A percentile compares a stretch with the other conserved stretches of the same genome.
These are phyloP conservation scores for Pichia membranifaciens DNA, from an alignment of 805 yeast species.

Conservation along the genomic window DNA sequence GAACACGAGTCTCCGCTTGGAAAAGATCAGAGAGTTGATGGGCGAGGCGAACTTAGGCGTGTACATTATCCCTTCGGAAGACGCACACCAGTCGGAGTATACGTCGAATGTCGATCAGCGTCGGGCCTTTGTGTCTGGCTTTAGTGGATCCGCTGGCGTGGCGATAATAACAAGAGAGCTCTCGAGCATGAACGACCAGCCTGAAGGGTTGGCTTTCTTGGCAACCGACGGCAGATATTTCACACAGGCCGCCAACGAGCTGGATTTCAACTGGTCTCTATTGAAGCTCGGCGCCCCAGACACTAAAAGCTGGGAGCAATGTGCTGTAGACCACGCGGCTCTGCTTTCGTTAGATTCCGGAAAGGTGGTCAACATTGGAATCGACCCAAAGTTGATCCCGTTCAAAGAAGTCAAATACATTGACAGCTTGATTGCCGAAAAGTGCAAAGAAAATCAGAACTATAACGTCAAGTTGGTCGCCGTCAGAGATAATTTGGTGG, in stretches of 20 bases:
- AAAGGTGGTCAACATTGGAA: slow-evolving; percentile 30
- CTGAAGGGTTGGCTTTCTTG: slow-evolving; percentile 51
- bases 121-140: slow-evolving; percentile 52
- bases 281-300: slow-evolving; percentile 46
- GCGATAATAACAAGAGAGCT: slow-evolving; percentile 53
- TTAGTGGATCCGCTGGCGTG: slow-evolving; percentile 57
- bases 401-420: slow-evolving; percentile 32
- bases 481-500: slow-evolving; percentile 43
- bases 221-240: slow-evolving; percentile 60
- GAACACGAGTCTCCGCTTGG: slow-evolving; percentile 58
- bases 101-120: slow-evolving; percentile 49
- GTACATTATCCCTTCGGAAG: slow-evolving; percentile 59
- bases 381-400: slow-evolving; percentile 47
- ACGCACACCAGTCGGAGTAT: slow-evolving; percentile 61
- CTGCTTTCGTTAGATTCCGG: slow-evolving; percentile 45
- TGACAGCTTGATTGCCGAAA: slow-evolving; percentile 28
- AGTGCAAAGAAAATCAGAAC: slow-evolving; percentile 20
- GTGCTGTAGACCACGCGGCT: slow-evolving; percentile 47
- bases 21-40: slow-evolving; percentile 59
- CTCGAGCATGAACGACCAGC: slow-evolving; percentile 42
- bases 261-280: slow-evolving; percentile 56
- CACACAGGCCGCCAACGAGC: slow-evolving; percentile 50
- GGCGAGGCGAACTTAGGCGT: slow-evolving; percentile 52
- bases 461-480: slow-evolving; percentile 40
- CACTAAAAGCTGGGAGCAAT: slow-evolving; percentile 53